Evolutionary conservation across 2,329 filamentous ascomycete genomes (phyloP).

Genomic region (Botrytis paeoniae): DNA sequence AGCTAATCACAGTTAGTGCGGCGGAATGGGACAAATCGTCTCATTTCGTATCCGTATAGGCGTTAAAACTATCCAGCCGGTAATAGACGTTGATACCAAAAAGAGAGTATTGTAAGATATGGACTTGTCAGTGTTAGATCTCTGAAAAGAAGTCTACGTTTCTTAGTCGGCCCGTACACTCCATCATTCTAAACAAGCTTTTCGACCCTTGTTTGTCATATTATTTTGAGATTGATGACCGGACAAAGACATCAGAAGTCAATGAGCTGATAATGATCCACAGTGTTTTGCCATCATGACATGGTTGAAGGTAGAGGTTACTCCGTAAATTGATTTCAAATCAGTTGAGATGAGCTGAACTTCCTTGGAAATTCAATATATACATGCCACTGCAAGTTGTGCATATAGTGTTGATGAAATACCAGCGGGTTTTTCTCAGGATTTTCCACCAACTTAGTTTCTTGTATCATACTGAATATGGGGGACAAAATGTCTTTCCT

Average conservation of each 20-base stretch:
- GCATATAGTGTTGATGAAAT: slow-evolving; percentile 18
- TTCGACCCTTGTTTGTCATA: slow-evolving; percentile 18
- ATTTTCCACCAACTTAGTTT: slow-evolving; percentile 12
- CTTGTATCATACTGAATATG: slow-evolving; percentile 24
- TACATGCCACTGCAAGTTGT: neutral
- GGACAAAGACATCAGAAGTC: slow-evolving; percentile 18
- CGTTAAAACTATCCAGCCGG: neutral
- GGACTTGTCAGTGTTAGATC: slow-evolving; percentile 1
- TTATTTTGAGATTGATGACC: slow-evolving; percentile 18
- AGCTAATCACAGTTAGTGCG: slow-evolving; percentile 13
- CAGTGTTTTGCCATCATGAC: slow-evolving; percentile 15
- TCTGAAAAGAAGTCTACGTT: neutral
- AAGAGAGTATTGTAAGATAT: slow-evolving; percentile 13
- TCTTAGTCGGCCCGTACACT: slow-evolving; percentile 11
- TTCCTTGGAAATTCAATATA: slow-evolving; percentile 3
- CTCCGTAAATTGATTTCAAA: slow-evolving; percentile 21
- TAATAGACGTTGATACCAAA: slow-evolving; percentile 14
- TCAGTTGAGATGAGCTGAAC: slow-evolving; percentile 15
- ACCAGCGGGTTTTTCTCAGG: neutral
- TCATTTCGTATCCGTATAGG: slow-evolving; percentile 20
- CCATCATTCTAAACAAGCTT: slow-evolving; percentile 18
- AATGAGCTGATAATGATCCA: slow-evolving; percentile 18
- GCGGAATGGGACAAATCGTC: slow-evolving; percentile 6
- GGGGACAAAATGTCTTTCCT: slow-evolving; percentile 49
- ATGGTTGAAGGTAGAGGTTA: slow-evolving; percentile 16